A percentile compares a stretch with the other conserved stretches of the same genome.
Conservation (phyloP, 352 stramenopile species). For the Phytophthora sansomeana region DNA sequence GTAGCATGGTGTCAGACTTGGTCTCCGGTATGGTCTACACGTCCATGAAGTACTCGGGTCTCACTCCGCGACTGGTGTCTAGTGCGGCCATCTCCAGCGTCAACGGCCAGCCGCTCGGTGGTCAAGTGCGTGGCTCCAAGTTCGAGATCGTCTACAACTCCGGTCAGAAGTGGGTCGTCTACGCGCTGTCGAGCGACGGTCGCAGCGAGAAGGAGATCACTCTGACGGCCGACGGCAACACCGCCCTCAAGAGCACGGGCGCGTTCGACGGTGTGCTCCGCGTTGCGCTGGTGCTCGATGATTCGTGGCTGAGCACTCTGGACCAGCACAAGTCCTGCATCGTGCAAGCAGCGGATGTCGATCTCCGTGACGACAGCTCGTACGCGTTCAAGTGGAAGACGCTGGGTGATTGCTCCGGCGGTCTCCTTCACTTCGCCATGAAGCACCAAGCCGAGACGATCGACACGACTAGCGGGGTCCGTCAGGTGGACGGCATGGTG, state of each 20-base stretch:
- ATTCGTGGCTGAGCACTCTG: slow-evolving; percentile 44
- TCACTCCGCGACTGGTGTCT: slow-evolving; percentile 53
- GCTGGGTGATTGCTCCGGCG: slow-evolving; percentile 53
- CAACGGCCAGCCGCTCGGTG: slow-evolving; percentile 1
- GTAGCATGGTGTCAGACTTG: slow-evolving; percentile 54
- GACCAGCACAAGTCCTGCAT: slow-evolving; percentile 65
- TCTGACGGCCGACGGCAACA: slow-evolving; percentile 45
- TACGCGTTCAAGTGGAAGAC: slow-evolving; percentile 73
- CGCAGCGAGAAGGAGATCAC: slow-evolving; percentile 50
- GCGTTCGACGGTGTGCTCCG: slow-evolving; percentile 60
- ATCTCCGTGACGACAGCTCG: slow-evolving; percentile 50
- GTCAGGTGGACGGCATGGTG: slow-evolving; percentile 46
- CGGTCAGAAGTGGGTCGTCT: slow-evolving; percentile 69
- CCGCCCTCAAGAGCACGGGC: slow-evolving; percentile 40
- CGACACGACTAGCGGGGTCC: slow-evolving; percentile 36
- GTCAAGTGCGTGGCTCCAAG: slow-evolving; percentile 45
- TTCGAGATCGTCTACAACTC: slow-evolving; percentile 64
- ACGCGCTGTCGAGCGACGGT: slow-evolving; percentile 54
- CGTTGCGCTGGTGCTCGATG: slow-evolving; percentile 49
- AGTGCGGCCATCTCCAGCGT: slow-evolving; percentile 45
- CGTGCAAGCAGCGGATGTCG: slow-evolving; percentile 48
- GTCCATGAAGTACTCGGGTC: slow-evolving; percentile 53
- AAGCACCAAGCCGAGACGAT: slow-evolving; percentile 60
- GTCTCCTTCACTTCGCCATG: slow-evolving; percentile 69
- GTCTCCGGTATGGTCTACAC: slow-evolving; percentile 76